Conservation (phyloP, 2,329 filamentous ascomycete genomes). For the Xylaria arbuscula region DNA sequence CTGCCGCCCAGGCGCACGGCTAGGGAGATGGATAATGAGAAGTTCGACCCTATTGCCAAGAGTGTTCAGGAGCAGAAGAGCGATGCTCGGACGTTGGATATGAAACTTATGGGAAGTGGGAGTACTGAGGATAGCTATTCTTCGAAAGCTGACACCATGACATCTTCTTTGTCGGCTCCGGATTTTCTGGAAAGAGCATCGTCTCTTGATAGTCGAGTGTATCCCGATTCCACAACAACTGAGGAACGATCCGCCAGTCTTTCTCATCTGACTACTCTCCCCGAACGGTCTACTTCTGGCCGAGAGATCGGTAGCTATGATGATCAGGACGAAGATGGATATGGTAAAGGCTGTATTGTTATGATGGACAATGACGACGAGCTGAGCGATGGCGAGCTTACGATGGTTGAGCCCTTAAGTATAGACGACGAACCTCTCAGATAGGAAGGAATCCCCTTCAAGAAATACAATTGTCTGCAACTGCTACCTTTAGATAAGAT, state of each 20-base stretch:
- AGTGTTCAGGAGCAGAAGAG: constrained; percentile 44
- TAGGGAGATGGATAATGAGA: constrained; percentile 44
- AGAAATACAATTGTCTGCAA: background rate
- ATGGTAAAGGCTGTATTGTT: constrained; percentile 48
- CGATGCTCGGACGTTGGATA: constrained; percentile 37
- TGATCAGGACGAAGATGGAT: constrained; percentile 52
- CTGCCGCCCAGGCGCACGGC: constrained; percentile 38
- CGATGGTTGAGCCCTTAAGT: constrained; percentile 44
- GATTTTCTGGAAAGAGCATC: background rate
- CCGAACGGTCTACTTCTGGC: background rate
- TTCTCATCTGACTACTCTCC: background rate
- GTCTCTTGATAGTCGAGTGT: background rate
- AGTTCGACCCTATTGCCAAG: constrained; percentile 46
- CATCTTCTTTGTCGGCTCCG: background rate
- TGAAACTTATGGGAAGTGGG: constrained; percentile 32
- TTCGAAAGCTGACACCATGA: constrained; percentile 10
- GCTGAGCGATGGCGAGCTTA: constrained; percentile 46
- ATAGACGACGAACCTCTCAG: constrained; percentile 23
- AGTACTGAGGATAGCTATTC: background rate
- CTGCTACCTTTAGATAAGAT: no score
- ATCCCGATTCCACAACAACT: background rate
- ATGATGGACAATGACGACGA: constrained; percentile 55
- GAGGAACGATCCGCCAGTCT: background rate
- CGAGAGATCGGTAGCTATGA: constrained; percentile 8
- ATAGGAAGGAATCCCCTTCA: constrained; percentile 4